phyloP scores from a whole-genome alignment of 169 alveolate genomes.

The Plasmodium adleri region DNA sequence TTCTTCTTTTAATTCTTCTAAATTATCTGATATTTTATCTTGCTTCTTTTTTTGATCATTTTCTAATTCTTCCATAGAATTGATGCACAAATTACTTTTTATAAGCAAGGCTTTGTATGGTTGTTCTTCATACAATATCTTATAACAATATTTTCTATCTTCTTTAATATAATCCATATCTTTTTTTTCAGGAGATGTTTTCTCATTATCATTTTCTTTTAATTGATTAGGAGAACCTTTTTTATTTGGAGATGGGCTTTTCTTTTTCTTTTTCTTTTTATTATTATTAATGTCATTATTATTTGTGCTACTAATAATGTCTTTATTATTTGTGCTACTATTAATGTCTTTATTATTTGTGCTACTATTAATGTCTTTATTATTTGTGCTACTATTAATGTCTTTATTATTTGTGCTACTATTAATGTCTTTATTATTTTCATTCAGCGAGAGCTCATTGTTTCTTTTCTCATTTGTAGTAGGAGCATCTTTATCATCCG shows the following conservation, averaged over 20 bases:
- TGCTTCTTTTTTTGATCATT: neutral
- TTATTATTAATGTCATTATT: neutral
- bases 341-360: neutral
- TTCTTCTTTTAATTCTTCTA: neutral
- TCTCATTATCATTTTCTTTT: neutral
- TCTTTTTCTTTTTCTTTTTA: neutral
- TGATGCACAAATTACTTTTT: slow-evolving; percentile 2
- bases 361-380: neutral
- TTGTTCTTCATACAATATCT: slow-evolving; percentile 32
- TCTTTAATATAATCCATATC: slow-evolving; percentile 27
- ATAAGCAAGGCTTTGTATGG: slow-evolving; percentile 56
- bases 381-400: neutral
- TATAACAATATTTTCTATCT: slow-evolving; percentile 31
- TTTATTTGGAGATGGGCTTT: neutral
- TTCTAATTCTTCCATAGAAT: slow-evolving; percentile 16
- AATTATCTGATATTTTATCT: neutral
- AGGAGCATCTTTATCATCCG: too few relatives aligned
- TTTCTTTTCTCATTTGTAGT: too few relatives aligned
- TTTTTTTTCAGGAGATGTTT: neutral
- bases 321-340: neutral
- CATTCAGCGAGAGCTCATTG: neutral
- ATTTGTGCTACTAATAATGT: neutral
- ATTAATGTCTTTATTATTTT: neutral
- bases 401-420: neutral
- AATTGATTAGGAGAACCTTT: too few relatives aligned